These are phyloP conservation scores for Teunomyces gatunensis DNA, from an alignment of 805 yeast species.

Conservation along the genomic window DNA sequence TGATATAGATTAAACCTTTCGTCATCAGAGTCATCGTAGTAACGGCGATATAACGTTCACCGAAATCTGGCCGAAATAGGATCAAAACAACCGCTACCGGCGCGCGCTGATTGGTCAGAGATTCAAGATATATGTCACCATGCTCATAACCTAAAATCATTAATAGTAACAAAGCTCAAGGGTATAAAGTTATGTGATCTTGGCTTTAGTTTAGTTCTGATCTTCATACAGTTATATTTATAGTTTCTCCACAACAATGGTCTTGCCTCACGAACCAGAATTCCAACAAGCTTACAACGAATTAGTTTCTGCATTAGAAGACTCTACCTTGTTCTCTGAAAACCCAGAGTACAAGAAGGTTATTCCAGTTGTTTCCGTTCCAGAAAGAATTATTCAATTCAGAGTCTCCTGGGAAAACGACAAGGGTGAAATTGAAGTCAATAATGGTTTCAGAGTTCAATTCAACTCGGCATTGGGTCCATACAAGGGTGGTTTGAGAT, in stretches of 20 bases:
- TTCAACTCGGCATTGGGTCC: constrained; percentile 98
- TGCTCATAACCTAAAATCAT: constrained; percentile 1
- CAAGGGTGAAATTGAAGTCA: constrained; percentile 84
- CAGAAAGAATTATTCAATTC: constrained; percentile 95
- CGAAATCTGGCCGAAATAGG: not conserved
- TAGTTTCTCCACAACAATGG: constrained; percentile 43
- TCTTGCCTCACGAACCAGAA: constrained; percentile 93
- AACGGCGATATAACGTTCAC: constrained; percentile 3
- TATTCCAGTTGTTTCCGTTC: constrained; percentile 85
- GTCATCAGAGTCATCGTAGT: not conserved
- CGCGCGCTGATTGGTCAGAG: constrained; percentile 4
- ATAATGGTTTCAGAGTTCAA: constrained; percentile 97
- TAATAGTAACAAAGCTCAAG: not conserved
- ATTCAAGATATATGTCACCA: not conserved
- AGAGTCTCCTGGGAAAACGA: constrained; percentile 98
- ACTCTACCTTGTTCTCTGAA: constrained; percentile 84
- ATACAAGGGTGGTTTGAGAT: constrained; percentile 97
- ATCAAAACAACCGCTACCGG: not conserved
- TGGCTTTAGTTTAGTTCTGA: not conserved
- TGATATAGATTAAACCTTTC: constrained; percentile 1
- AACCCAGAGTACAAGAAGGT: constrained; percentile 89
- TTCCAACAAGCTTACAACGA: constrained; percentile 98
- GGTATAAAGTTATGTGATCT: constrained; percentile 2
- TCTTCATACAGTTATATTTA: not conserved
- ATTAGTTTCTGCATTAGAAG: constrained; percentile 81